Conservation (phyloP, 768 basidiomycete species). For the Suillus decipiens region DNA sequence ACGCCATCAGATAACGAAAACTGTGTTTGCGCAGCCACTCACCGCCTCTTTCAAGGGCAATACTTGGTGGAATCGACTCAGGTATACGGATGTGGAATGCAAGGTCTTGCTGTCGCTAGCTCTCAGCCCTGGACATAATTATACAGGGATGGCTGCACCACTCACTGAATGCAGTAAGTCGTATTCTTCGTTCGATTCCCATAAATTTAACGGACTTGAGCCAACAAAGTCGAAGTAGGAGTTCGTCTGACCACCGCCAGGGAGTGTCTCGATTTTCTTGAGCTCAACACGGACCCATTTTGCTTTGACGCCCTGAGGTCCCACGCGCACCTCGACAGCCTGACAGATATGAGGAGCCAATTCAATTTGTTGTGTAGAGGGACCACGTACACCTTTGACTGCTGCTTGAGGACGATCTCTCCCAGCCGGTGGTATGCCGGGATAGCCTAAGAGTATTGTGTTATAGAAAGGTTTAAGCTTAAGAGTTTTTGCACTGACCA, state of each 20-base stretch:
- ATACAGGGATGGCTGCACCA: conserved; percentile 11
- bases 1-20: neutral
- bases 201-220: conserved; percentile 78
- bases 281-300: conserved; percentile 93
- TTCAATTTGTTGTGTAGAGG: conserved; percentile 1
- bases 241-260: conserved; percentile 66
- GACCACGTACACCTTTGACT: conserved; percentile 75
- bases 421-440: conserved; percentile 81
- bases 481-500: conserved; percentile 44
- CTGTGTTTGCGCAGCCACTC: conserved; percentile 17
- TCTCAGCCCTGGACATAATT: conserved; percentile 5
- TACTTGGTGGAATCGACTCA: conserved; percentile 86
- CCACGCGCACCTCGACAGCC: conserved; percentile 86
- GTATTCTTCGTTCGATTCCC: conserved; percentile 80
- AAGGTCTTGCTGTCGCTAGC: conserved; percentile 68
- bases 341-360: conserved; percentile 29
- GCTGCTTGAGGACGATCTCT: conserved; percentile 79
- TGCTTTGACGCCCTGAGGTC: conserved; percentile 75
- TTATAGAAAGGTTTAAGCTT: conserved; percentile 15
- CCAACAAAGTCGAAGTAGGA: conserved; percentile 82
- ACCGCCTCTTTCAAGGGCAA: conserved; percentile 79
- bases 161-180: conserved; percentile 65
- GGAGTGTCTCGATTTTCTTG: conserved; percentile 85
- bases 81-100: conserved; percentile 91
- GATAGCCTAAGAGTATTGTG: conserved; percentile 58